These are phyloP conservation scores for Oryza longistaminata DNA, from an alignment of 176 grass and related monocot genomes.

Conservation along the genomic window DNA sequence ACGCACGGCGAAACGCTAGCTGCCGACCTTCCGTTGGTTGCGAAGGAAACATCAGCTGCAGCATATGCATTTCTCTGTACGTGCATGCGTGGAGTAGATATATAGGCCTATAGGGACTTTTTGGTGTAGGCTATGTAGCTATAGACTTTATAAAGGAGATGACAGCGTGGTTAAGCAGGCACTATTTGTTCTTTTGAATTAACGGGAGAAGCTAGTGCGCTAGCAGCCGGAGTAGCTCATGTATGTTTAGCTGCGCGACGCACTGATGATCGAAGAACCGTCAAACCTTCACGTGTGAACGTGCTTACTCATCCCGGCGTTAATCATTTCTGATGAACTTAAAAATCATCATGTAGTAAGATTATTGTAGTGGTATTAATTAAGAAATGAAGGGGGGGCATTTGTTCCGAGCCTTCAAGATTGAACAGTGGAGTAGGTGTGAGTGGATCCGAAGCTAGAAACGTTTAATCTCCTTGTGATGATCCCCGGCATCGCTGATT, in stretches of 20 bases:
- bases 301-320: neutral
- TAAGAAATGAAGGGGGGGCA: neutral
- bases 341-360: neutral
- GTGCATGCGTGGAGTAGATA: neutral
- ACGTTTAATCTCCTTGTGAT: neutral
- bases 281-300: conserved; percentile 32
- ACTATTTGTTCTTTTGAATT: neutral
- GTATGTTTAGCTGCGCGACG: neutral
- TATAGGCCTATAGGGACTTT: neutral
- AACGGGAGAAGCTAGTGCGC: neutral
- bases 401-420: neutral
- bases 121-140: neutral
- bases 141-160: neutral
- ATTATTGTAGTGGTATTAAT: neutral
- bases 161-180: conserved; percentile 7
- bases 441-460: neutral
- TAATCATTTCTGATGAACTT: neutral
- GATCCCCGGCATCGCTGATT: too few relatives aligned
- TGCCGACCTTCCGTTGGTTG: neutral
- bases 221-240: neutral
- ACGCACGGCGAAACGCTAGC: neutral
- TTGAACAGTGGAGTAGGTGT: neutral
- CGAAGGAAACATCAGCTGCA: neutral
- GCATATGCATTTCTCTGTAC: neutral
- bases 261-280: neutral